Conservation (phyloP, 495 filamentous ascomycete species). For the Oidiodendron maius region DNA sequence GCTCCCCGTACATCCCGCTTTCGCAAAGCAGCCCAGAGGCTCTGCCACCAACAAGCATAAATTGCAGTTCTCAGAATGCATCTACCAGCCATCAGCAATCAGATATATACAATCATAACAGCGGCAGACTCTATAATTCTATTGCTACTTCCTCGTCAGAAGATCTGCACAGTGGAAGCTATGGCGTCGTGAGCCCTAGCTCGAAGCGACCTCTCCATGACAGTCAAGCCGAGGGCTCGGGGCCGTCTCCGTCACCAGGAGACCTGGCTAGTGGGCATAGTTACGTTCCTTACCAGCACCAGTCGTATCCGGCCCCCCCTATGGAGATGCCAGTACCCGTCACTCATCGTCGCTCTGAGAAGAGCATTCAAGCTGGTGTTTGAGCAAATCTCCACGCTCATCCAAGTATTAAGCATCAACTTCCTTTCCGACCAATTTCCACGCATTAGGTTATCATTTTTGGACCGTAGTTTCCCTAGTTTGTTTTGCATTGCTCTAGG, state of each 20-base stretch:
- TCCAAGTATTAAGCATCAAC: no score
- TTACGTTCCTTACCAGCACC: constrained; percentile 19
- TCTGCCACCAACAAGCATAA: neutral
- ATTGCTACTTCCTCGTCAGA: neutral
- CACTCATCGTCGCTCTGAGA: neutral
- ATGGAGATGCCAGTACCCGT: neutral
- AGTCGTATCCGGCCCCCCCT: constrained; percentile 6
- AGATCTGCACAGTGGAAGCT: neutral
- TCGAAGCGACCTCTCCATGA: constrained; percentile 14
- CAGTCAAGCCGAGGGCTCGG: constrained; percentile 7
- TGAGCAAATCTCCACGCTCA: no score
- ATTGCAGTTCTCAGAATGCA: neutral
- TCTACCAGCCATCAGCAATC: neutral
- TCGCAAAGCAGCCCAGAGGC: neutral
- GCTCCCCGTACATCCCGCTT: neutral
- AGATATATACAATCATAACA: neutral
- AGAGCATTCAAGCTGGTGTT: neutral
- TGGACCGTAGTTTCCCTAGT: no score
- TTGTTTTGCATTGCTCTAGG: no score
- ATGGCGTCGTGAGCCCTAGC: constrained; percentile 9
- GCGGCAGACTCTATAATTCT: neutral
- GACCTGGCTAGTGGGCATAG: constrained; percentile 20
- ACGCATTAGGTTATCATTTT: no score
- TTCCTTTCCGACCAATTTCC: no score
- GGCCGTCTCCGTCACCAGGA: neutral